These are phyloP conservation scores for Coemansia sp. DNA, from an alignment of 192 early-diverging fungal species.

Conservation along the genomic window DNA sequence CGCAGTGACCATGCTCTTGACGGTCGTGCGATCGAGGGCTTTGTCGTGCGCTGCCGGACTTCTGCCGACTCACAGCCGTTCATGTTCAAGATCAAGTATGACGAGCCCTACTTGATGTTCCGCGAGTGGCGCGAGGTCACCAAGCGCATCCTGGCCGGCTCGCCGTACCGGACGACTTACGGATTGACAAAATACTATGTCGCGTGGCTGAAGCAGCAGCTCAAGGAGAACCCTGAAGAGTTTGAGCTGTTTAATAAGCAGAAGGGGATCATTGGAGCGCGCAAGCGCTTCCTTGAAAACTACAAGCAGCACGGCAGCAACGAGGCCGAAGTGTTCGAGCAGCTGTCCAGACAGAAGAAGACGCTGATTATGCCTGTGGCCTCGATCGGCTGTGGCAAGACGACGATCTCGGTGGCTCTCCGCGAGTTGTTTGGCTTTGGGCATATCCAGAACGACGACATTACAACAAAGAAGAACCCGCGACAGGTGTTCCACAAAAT, in stretches of 20 bases:
- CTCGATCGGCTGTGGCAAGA: slow-evolving; percentile 75
- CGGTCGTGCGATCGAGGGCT: slow-evolving; percentile 80
- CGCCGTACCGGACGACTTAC: slow-evolving; percentile 52
- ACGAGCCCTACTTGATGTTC: slow-evolving; percentile 92
- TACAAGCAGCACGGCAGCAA: slow-evolving; percentile 43
- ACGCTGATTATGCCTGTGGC: slow-evolving; percentile 70
- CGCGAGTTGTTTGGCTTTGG: slow-evolving; percentile 61
- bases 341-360: slow-evolving; percentile 9
- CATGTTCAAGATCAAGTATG: slow-evolving; percentile 94
- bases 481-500: slow-evolving; percentile 55
- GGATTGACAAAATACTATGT: slow-evolving; percentile 68
- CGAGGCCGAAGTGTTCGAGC: slow-evolving; percentile 14
- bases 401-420: slow-evolving; percentile 58
- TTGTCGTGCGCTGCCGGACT: slow-evolving; percentile 77
- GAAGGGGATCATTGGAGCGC: slow-evolving; percentile 77
- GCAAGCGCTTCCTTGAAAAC: slow-evolving; percentile 72
- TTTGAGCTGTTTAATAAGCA: slow-evolving; percentile 65
- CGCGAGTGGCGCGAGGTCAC: slow-evolving; percentile 97
- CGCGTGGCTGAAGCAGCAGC: slow-evolving; percentile 67
- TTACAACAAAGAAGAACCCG: slow-evolving; percentile 57
- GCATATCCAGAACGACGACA: slow-evolving; percentile 85
- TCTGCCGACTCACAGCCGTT: slow-evolving; percentile 20
- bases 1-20: slow-evolving; percentile 63
- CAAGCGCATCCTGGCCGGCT: slow-evolving; percentile 54
- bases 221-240: slow-evolving; percentile 59